Percentiles rank a stretch among this genome's conserved stretches.
phyloP scores from a whole-genome alignment of 1,284 basidiomycete genomes.

The Crepidotus sp. region DNA sequence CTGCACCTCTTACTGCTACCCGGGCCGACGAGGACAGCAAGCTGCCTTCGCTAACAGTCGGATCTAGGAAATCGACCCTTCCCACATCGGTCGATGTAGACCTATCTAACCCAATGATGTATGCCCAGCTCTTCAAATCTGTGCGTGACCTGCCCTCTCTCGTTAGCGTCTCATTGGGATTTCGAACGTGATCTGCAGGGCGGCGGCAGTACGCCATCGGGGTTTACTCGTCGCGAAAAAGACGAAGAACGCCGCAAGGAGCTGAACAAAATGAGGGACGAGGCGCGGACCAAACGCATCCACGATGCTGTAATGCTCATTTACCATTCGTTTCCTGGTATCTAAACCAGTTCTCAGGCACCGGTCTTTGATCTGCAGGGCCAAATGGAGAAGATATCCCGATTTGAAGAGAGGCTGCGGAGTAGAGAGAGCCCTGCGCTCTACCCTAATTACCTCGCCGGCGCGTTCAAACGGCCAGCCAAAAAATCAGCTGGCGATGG shows the following conservation, averaged over 20 bases:
- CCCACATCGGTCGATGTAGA: slow-evolving; percentile 50
- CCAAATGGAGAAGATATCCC: slow-evolving; percentile 56
- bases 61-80: slow-evolving; percentile 24
- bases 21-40: slow-evolving; percentile 16
- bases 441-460: slow-evolving; percentile 58
- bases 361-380: slow-evolving; percentile 61
- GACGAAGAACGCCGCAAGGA: slow-evolving; percentile 64
- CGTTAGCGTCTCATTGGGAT: not conserved
- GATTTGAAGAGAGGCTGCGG: slow-evolving; percentile 53
- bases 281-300: slow-evolving; percentile 50
- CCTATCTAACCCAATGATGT: slow-evolving; percentile 50
- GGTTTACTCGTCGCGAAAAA: slow-evolving; percentile 49
- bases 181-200: slow-evolving; percentile 23
- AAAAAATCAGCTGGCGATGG: slow-evolving; percentile 9
- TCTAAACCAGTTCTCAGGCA: slow-evolving; percentile 31
- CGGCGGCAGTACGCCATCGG: slow-evolving; percentile 49
- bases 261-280: slow-evolving; percentile 61
- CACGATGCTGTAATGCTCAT: slow-evolving; percentile 43
- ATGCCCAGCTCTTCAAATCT: slow-evolving; percentile 56
- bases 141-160: slow-evolving; percentile 29
- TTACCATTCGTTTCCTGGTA: not conserved
- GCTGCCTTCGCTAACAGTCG: slow-evolving; percentile 11
- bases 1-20: slow-evolving; percentile 19
- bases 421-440: slow-evolving; percentile 42
- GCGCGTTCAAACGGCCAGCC: slow-evolving; percentile 39